Conservation (phyloP, 768 basidiomycete genomes). For the Boletus tomentosulus region DNA sequence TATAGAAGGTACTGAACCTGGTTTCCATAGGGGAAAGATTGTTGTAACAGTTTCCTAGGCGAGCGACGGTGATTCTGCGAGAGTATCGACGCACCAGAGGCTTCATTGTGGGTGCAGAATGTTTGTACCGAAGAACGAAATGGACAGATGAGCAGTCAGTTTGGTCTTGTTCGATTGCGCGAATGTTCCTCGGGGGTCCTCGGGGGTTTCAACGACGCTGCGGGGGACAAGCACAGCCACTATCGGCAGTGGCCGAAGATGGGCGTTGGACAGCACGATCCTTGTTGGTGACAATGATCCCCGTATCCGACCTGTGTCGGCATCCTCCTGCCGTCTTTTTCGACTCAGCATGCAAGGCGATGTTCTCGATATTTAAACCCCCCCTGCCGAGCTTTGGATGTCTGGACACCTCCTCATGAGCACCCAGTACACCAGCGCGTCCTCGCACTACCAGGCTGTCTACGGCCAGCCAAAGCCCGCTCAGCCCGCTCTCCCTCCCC, state of each 20-base stretch:
- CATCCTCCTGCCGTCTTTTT: constrained; percentile 9
- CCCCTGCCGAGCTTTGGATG: neutral
- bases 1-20: neutral
- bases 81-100: neutral
- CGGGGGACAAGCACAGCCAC: constrained; percentile 2
- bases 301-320: constrained; percentile 26
- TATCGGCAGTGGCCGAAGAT: constrained; percentile 3
- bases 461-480: constrained; percentile 22
- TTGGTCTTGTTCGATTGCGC: neutral
- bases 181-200: neutral
- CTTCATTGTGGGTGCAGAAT: neutral
- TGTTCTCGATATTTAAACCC: constrained; percentile 29
- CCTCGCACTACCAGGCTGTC: constrained; percentile 12
- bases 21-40: constrained; percentile 30
- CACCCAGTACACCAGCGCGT: constrained; percentile 21
- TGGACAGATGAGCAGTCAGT: neutral
- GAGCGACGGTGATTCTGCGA: constrained; percentile 8
- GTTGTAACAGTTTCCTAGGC: constrained; percentile 24
- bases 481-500: constrained; percentile 10
- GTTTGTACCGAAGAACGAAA: neutral
- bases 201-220: neutral
- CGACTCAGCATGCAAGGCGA: constrained; percentile 19
- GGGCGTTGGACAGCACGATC: neutral
- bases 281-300: constrained; percentile 8
- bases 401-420: constrained; percentile 18